Conservation (phyloP, 2,329 filamentous ascomycete species). For the Pseudovirgaria hyperparasitica region DNA sequence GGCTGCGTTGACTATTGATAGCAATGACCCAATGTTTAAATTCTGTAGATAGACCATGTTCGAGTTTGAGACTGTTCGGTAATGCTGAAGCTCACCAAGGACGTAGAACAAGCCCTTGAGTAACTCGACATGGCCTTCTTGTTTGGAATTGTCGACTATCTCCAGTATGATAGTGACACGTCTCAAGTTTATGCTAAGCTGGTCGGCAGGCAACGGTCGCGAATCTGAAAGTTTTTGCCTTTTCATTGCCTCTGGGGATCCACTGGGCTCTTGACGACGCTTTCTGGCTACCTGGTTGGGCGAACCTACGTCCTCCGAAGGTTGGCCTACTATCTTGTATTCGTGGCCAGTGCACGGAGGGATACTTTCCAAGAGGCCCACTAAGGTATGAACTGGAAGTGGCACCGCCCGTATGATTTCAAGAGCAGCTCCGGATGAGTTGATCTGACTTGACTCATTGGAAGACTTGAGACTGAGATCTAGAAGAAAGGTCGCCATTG, state of each 20-base stretch:
- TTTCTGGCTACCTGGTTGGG: too few species aligned
- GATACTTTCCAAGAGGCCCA: slow-evolving; percentile 58
- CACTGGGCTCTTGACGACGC: too few species aligned
- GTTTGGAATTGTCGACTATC: slow-evolving; percentile 68
- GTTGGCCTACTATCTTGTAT: too few species aligned
- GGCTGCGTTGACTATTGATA: slow-evolving; percentile 71
- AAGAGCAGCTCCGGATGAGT: too few species aligned
- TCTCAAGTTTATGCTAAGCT: too few species aligned
- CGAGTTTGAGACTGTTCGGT: slow-evolving; percentile 67
- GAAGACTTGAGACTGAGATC: slow-evolving; percentile 50
- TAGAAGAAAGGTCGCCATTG: slow-evolving; percentile 50
- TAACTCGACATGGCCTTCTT: slow-evolving; percentile 62
- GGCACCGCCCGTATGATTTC: slow-evolving; percentile 61
- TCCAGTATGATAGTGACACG: slow-evolving; percentile 81
- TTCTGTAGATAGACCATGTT: slow-evolving; percentile 86
- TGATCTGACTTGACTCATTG: too few species aligned
- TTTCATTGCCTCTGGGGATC: too few species aligned
- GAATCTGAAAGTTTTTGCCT: too few species aligned
- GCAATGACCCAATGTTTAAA: slow-evolving; percentile 66
- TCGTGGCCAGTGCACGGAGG: too few species aligned
- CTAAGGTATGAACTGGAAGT: slow-evolving; percentile 61
- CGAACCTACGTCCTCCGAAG: too few species aligned
- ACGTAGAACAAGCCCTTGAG: slow-evolving; percentile 70
- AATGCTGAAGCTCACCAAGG: slow-evolving; percentile 76
- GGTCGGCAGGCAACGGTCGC: too few species aligned